Conservation (phyloP, 129 eudicot genomes). For the Arctium minus region DNA sequence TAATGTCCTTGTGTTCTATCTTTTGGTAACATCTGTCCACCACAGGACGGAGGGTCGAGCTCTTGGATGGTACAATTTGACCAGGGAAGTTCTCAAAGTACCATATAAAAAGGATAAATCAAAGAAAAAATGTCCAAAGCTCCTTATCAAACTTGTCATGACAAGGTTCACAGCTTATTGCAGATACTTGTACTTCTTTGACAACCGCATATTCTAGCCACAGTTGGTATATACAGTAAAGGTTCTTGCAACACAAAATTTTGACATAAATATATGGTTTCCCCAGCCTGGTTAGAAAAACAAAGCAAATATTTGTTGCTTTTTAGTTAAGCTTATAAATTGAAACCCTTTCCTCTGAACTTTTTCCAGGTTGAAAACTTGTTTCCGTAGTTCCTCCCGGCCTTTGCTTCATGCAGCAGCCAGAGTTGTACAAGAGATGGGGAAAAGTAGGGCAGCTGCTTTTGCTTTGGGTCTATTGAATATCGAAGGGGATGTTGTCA, state of each 20-base stretch:
- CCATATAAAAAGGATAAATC: conserved; percentile 65
- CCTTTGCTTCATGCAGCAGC: conserved; percentile 98
- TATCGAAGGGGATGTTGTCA: conserved; percentile 73
- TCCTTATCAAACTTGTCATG: conserved; percentile 74
- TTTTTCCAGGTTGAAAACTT: conserved; percentile 65
- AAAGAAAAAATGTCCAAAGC: conserved; percentile 63
- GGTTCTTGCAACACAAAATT: background rate
- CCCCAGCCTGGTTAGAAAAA: background rate
- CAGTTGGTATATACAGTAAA: background rate
- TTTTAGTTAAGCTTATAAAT: background rate
- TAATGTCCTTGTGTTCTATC: background rate
- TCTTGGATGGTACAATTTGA: conserved; percentile 73
- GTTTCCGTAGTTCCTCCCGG: conserved; percentile 92
- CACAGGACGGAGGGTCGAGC: conserved; percentile 74
- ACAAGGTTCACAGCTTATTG: conserved; percentile 41
- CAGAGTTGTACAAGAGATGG: conserved; percentile 98
- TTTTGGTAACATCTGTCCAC: background rate
- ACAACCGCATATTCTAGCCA: background rate
- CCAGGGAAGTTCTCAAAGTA: conserved; percentile 67
- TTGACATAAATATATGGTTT: background rate
- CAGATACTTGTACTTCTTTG: background rate
- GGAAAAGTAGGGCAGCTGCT: conserved; percentile 97
- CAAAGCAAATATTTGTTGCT: background rate
- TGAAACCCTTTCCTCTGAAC: background rate
- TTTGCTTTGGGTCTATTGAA: conserved; percentile 88